Percentiles rank a stretch among this genome's conserved stretches.
phyloP scores from a whole-genome alignment of 2,329 filamentous ascomycete species.

The Penicillium verrucosum region DNA sequence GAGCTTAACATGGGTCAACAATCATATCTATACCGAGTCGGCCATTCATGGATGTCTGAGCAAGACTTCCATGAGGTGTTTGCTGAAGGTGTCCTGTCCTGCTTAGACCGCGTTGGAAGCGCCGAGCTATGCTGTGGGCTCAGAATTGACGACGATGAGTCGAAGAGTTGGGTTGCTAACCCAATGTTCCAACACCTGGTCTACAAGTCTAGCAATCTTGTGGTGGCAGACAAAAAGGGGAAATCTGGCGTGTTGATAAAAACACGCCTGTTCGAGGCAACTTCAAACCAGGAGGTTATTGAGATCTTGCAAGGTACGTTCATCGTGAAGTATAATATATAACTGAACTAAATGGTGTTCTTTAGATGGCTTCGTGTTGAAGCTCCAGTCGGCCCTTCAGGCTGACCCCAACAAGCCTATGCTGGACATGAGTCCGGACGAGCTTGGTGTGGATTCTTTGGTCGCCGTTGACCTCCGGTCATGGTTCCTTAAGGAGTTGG shows the following conservation, averaged over 20 bases:
- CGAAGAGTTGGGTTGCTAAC: slow-evolving; percentile 21
- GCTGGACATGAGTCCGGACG: slow-evolving; percentile 18
- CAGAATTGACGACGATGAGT: slow-evolving; percentile 23
- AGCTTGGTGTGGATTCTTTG: slow-evolving; percentile 27
- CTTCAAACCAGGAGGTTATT: slow-evolving; percentile 10
- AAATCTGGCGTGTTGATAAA: slow-evolving; percentile 15
- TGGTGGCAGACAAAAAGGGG: slow-evolving; percentile 13
- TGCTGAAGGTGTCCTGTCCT: slow-evolving; percentile 30
- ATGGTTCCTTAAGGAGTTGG: slow-evolving; percentile 25
- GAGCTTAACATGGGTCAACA: slow-evolving; percentile 23
- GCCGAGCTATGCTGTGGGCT: slow-evolving; percentile 19
- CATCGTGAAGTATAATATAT: not conserved
- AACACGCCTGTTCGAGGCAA: slow-evolving; percentile 15
- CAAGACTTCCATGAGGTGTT: slow-evolving; percentile 32
- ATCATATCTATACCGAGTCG: slow-evolving; percentile 21
- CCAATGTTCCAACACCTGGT: slow-evolving; percentile 25
- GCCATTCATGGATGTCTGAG: slow-evolving; percentile 29
- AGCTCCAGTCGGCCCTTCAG: slow-evolving; percentile 19
- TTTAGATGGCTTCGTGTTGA: slow-evolving; percentile 16
- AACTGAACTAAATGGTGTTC: not conserved
- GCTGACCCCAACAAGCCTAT: slow-evolving; percentile 14
- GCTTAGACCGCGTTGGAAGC: slow-evolving; percentile 8
- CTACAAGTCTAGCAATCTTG: slow-evolving; percentile 10
- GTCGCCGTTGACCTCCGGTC: slow-evolving; percentile 27
- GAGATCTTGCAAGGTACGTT: slow-evolving; percentile 16